A percentile compares a stretch with the other conserved stretches of the same genome.
Evolutionary conservation across 2,329 filamentous ascomycete genomes (phyloP).

Genomic region (Helotiales sp.): DNA sequence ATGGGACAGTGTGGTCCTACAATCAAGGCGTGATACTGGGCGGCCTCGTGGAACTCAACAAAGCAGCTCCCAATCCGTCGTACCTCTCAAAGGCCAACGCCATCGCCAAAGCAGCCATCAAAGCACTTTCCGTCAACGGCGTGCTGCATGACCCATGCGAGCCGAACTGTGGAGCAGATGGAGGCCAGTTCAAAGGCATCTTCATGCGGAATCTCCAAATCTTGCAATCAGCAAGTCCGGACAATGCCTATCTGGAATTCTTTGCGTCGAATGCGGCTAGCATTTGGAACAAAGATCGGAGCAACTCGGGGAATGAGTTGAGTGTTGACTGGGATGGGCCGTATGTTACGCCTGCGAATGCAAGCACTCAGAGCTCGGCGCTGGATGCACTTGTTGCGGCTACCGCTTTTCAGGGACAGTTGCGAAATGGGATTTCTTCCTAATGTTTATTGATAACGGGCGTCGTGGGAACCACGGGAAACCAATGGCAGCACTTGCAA

Average conservation of each 20-base stretch:
- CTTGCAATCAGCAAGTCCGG: slow-evolving; percentile 53
- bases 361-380: slow-evolving; percentile 67
- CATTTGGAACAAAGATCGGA: slow-evolving; percentile 66
- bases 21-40: slow-evolving; percentile 67
- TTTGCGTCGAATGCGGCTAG: slow-evolving; percentile 67
- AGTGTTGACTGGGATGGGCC: slow-evolving; percentile 70
- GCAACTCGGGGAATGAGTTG: slow-evolving; percentile 51
- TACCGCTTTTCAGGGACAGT: slow-evolving; percentile 27
- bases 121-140: slow-evolving; percentile 50
- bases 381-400: slow-evolving; percentile 72
- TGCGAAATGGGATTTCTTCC: slow-evolving; percentile 17
- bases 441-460: not conserved
- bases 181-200: slow-evolving; percentile 74
- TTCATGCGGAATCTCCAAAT: slow-evolving; percentile 69
- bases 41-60: slow-evolving; percentile 61
- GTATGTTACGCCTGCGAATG: slow-evolving; percentile 54
- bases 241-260: slow-evolving; percentile 55
- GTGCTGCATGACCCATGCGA: slow-evolving; percentile 63
- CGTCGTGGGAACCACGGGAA: too few relatives aligned
- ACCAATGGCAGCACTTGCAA: too few relatives aligned
- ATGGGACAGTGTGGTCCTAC: slow-evolving; percentile 54
- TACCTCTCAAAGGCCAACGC: slow-evolving; percentile 53
- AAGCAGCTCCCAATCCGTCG: slow-evolving; percentile 50
- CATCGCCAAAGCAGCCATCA: slow-evolving; percentile 60
- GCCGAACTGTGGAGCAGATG: slow-evolving; percentile 52